Evolutionary conservation across 1,284 basidiomycete species (phyloP).

Genomic region (Trichosporon sp.): DNA sequence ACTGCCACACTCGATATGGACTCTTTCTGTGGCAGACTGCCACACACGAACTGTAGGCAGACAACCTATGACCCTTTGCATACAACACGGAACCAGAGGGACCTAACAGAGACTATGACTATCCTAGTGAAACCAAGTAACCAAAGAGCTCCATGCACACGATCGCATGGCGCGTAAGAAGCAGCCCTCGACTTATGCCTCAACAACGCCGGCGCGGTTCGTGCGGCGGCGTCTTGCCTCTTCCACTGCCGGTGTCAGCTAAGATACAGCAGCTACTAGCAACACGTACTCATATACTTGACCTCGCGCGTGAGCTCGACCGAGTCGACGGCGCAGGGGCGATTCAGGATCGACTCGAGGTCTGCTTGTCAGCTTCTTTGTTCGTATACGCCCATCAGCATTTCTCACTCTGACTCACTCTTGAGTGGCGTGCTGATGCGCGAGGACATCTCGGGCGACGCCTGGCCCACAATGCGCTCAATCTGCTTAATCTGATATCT

Average conservation of each 20-base stretch:
- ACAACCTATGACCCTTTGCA: too few relatives aligned
- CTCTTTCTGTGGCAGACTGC: too few relatives aligned
- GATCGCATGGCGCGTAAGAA: background rate
- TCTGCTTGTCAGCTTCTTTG: background rate
- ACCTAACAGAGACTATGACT: too few relatives aligned
- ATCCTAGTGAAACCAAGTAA: too few relatives aligned
- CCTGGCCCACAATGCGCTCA: background rate
- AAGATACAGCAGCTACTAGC: background rate
- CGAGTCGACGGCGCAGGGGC: conserved; percentile 5
- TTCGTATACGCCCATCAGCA: too few relatives aligned
- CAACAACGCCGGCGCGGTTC: too few relatives aligned
- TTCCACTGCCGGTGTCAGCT: conserved; percentile 10
- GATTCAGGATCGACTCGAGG: conserved; percentile 11
- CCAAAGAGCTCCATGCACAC: too few relatives aligned
- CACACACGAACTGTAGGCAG: too few relatives aligned
- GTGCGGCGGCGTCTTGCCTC: conserved; percentile 14
- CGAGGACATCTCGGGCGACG: background rate
- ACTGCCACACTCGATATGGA: too few relatives aligned
- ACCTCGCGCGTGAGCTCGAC: conserved; percentile 17
- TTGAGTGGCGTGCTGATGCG: conserved; percentile 6
- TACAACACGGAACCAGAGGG: too few relatives aligned
- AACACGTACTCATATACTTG: conserved; percentile 16
- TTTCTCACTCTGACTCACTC: background rate
- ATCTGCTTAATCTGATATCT: background rate
- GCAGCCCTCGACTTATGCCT: too few relatives aligned